Evolutionary conservation across 495 filamentous ascomycete species (phyloP), one percentile per base, ranked within the genome.

Genomic region (Podospora didyma): DNA sequence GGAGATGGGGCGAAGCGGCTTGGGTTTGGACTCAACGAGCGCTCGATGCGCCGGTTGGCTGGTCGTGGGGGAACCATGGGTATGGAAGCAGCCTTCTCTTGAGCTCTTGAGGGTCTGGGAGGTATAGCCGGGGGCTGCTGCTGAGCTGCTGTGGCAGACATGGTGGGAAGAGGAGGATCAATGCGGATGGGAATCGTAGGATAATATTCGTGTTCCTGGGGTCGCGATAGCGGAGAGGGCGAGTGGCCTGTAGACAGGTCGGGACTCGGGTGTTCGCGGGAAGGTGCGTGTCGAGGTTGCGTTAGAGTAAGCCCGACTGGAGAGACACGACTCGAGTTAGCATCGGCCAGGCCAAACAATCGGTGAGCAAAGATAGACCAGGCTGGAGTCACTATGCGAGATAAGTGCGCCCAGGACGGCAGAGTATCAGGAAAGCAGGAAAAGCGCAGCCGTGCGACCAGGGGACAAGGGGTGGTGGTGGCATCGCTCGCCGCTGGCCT

Each of bases 1-100:
- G 92, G 92, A 37, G 92, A 97, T 20, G 86, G 88, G 14, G 91
- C 87, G 70, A 88, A 96, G 66, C 82, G 84, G 59, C 89, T 84
- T 50, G 84, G 82, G 54, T 85, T 79, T 31, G 91, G 91, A 58
- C 90, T 95, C 51, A 84, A 66, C 19, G 90, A 90, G 68, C 89
- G 88, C 57, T 95, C 89, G 51, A 84, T 59, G 57, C 79, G 85
- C 57, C 80, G 81, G 57, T 82, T 79, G 23, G 63, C 50, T 3
- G 91, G 90, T 49, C 92, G 86, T 34, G 90, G 87, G 48, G 92
- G 92, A 41, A 88, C 68, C 61, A 76, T 75, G 41, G 85, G 85
- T 31, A 76, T 51, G 6, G 71, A 50, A 35, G n/a, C n/a, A n/a
- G 60, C 55, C 46, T 77, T 75, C 46, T 78, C 75, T 54, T 75